A percentile compares a stretch with the other conserved stretches of the same genome.
These are phyloP conservation scores for Volvariella volvacea DNA, from an alignment of 1,284 basidiomycete genomes.

Conservation along the genomic window DNA sequence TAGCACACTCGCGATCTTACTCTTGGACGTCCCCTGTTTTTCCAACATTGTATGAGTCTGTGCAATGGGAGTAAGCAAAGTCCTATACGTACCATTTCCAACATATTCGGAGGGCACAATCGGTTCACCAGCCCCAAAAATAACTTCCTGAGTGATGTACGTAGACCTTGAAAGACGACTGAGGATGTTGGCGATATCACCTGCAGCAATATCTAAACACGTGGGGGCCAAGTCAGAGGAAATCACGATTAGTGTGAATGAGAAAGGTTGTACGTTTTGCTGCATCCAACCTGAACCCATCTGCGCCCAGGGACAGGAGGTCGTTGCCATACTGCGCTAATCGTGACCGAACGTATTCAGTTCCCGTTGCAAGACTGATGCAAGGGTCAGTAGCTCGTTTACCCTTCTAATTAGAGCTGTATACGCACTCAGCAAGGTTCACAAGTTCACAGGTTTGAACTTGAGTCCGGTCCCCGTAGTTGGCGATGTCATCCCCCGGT, in stretches of 20 bases:
- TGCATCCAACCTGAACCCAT: conserved; percentile 62
- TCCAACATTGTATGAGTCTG: conserved; percentile 1
- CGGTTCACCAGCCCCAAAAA: conserved; percentile 44
- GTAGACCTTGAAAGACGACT: conserved; percentile 31
- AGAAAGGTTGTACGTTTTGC: conserved; percentile 44
- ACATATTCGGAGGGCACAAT: conserved; percentile 51
- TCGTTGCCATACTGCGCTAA: conserved; percentile 58
- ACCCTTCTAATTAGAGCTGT: neutral
- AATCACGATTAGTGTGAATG: conserved; percentile 30
- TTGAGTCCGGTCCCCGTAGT: conserved; percentile 44
- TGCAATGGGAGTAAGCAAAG: neutral
- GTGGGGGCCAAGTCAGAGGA: neutral
- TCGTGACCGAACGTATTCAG: conserved; percentile 45
- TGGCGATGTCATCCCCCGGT: conserved; percentile 44
- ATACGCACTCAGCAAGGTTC: conserved; percentile 49
- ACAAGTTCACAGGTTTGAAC: conserved; percentile 57
- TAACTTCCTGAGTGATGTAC: conserved; percentile 59
- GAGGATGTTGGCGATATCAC: conserved; percentile 49
- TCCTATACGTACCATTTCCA: conserved; percentile 34
- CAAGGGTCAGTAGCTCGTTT: neutral
- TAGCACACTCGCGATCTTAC: conserved; percentile 23
- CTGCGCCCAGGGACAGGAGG: conserved; percentile 52
- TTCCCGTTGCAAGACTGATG: conserved; percentile 44
- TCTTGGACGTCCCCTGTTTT: conserved; percentile 55
- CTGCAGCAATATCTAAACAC: conserved; percentile 41